Conservation (phyloP, 768 basidiomycete genomes). For the Aureoboletus auriporus region DNA sequence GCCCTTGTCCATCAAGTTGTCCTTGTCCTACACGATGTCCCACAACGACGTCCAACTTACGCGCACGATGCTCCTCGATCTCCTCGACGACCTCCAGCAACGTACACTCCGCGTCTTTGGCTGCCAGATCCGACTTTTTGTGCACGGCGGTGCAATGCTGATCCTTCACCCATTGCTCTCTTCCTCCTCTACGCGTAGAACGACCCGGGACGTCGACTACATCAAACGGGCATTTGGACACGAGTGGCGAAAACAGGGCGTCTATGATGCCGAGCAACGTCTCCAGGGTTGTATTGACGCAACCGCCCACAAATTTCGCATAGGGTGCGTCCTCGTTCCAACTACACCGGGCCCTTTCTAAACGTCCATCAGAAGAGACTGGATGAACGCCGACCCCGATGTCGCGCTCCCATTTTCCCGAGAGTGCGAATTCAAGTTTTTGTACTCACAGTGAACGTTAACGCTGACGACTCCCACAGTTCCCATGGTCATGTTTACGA, state of each 20-base stretch:
- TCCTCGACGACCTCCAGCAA: slow-evolving; percentile 51
- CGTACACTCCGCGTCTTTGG: slow-evolving; percentile 44
- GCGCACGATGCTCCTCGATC: slow-evolving; percentile 33
- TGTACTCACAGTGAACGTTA: not conserved
- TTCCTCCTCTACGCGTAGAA: slow-evolving; percentile 39
- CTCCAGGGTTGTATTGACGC: slow-evolving; percentile 52
- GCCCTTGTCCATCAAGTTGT: too few species aligned
- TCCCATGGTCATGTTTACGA: slow-evolving; percentile 40
- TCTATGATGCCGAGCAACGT: slow-evolving; percentile 50
- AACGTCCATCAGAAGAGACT: slow-evolving; percentile 38
- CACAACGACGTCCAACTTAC: slow-evolving; percentile 36
- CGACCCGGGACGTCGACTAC: slow-evolving; percentile 67
- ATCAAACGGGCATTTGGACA: slow-evolving; percentile 56
- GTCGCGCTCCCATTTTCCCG: slow-evolving; percentile 64
- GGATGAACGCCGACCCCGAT: slow-evolving; percentile 78
- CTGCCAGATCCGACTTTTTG: slow-evolving; percentile 52
- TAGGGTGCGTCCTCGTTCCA: slow-evolving; percentile 36
- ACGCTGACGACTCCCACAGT: slow-evolving; percentile 10
- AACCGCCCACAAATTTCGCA: slow-evolving; percentile 45
- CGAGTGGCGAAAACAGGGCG: slow-evolving; percentile 48
- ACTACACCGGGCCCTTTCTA: not conserved
- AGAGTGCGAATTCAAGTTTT: slow-evolving; percentile 40
- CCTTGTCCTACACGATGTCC: slow-evolving; percentile 14
- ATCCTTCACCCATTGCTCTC: slow-evolving; percentile 51
- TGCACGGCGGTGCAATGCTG: slow-evolving; percentile 78